phyloP scores from a whole-genome alignment of 805 yeast species.

The Allodekkera sacchari region DNA sequence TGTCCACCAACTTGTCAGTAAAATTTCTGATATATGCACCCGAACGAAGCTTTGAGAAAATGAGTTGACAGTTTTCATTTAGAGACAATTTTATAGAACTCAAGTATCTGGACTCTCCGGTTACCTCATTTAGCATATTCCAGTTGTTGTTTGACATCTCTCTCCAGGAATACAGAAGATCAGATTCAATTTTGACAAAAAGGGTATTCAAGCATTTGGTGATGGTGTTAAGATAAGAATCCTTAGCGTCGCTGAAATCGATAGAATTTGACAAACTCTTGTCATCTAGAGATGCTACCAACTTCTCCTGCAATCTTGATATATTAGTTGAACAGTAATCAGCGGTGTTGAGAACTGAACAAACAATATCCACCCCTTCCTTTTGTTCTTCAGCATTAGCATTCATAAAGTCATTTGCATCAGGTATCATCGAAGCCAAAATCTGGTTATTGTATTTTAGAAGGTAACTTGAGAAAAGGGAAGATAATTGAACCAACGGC shows the following conservation, averaged over 20 bases:
- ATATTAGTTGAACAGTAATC: conserved; percentile 80
- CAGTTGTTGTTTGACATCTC: conserved; percentile 76
- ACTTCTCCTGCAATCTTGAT: conserved; percentile 63
- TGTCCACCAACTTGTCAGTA: conserved; percentile 69
- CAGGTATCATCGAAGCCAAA: conserved; percentile 42
- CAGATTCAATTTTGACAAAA: conserved; percentile 48
- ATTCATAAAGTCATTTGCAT: conserved; percentile 19
- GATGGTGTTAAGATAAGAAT: conserved; percentile 48
- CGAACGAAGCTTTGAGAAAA: conserved; percentile 53
- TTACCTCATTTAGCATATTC: conserved; percentile 54
- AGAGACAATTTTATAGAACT: conserved; percentile 44
- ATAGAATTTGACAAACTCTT: conserved; percentile 30
- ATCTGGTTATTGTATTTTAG: conserved; percentile 46
- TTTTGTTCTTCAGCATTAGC: conserved; percentile 30
- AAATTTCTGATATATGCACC: conserved; percentile 65
- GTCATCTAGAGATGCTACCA: conserved; percentile 29
- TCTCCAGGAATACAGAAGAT: conserved; percentile 68
- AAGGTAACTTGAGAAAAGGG: conserved; percentile 60
- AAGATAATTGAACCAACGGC: conserved; percentile 41
- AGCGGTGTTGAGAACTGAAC: conserved; percentile 76
- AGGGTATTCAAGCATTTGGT: conserved; percentile 49
- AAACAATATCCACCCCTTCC: conserved; percentile 59
- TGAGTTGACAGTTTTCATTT: conserved; percentile 34
- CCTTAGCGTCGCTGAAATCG: conserved; percentile 49
- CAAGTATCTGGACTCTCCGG: conserved; percentile 67